Conservation (phyloP, 2,329 filamentous ascomycete genomes). For the Mycosphaerella arachidis region DNA sequence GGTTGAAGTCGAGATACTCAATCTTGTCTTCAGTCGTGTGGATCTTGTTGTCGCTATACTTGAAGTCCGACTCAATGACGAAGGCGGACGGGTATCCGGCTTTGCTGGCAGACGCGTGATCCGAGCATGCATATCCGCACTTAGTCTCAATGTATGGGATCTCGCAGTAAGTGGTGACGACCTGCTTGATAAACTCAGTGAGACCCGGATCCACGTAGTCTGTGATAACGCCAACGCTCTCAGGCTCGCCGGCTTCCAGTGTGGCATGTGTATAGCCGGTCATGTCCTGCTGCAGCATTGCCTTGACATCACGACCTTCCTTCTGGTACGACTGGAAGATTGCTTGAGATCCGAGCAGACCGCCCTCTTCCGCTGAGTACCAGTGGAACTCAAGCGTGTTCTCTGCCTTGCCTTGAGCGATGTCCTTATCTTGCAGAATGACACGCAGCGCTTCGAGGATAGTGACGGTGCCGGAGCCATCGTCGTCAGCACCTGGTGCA, state of each 20-base stretch:
- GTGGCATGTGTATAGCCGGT: constrained; percentile 83
- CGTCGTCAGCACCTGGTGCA: constrained; percentile 91
- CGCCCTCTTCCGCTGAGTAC: constrained; percentile 89
- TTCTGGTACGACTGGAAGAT: constrained; percentile 81
- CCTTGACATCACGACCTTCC: constrained; percentile 70
- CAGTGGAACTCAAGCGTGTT: constrained; percentile 97
- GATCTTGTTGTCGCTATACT: constrained; percentile 61
- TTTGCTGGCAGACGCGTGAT: constrained; percentile 69
- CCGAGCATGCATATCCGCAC: constrained; percentile 76
- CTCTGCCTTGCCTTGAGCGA: constrained; percentile 63
- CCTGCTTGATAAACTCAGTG: constrained; percentile 84
- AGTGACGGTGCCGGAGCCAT: constrained; percentile 80
- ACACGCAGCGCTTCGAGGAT: constrained; percentile 87
- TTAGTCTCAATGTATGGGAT: constrained; percentile 85
- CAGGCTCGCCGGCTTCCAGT: constrained; percentile 72
- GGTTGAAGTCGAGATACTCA: constrained; percentile 72
- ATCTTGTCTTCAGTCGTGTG: constrained; percentile 67
- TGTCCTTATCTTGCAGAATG: constrained; percentile 63
- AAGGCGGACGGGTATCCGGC: constrained; percentile 71
- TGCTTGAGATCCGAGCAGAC: constrained; percentile 80
- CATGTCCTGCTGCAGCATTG: constrained; percentile 99
- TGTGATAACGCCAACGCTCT: constrained; percentile 87
- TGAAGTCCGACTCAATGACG: constrained; percentile 70
- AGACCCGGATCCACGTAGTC: constrained; percentile 81
- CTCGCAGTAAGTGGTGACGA: constrained; percentile 81